Base-by-base conservation (phyloP, 306 rosid species). In the Quercus rubra region DNA sequence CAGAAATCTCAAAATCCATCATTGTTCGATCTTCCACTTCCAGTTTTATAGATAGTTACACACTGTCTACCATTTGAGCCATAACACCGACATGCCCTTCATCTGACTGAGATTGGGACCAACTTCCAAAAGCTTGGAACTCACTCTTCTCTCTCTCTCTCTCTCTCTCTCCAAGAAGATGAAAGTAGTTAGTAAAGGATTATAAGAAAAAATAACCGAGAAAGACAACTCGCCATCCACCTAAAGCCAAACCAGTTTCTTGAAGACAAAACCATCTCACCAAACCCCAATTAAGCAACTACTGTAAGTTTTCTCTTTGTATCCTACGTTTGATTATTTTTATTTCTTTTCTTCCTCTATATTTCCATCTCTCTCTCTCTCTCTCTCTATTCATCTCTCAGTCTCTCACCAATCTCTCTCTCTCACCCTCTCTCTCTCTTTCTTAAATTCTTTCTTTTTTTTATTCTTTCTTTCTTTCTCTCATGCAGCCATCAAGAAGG, bases 191-290 rank as follows among this genome's bases (percentile, higher is more conserved):
- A 78, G 80, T 80, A 78, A 67, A 30, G n/a, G n/a, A n/a, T n/a
- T n/a, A n/a, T n/a, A n/a, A 77, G 35, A 5, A 73, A 14, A 80
- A 9, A 62, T 3, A 3, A 23, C 9, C 11, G 59, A 56, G 88
- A 89, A 84, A 82, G 94, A 92, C 91, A 79, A 88, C 73, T 68
- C 83, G 85, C 90, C 93, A 79, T 75, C 80, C 89, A 89, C 90
- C 92, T 71, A 81, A 85, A 85, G 5, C 38, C 74, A 30, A 77
- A 69, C 38, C 77, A 63, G 51, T 77, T 82, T 87, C 89, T 90
- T 85, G 63, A 70, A 83, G 93, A 94, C 81, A 88, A 85, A 57
- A 74, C 86, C 92, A 79, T 90, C 78, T 85, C 96, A 95, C 94
- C 97, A 70, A 90, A 91, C 90, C 71, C 71, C 81, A 72, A 85